Percentiles rank a stretch among this genome's conserved stretches.
These are phyloP conservation scores for Polytrichum formosum DNA, from an alignment of 225 moss, liverwort and hornwort genomes.

Conservation along the genomic window DNA sequence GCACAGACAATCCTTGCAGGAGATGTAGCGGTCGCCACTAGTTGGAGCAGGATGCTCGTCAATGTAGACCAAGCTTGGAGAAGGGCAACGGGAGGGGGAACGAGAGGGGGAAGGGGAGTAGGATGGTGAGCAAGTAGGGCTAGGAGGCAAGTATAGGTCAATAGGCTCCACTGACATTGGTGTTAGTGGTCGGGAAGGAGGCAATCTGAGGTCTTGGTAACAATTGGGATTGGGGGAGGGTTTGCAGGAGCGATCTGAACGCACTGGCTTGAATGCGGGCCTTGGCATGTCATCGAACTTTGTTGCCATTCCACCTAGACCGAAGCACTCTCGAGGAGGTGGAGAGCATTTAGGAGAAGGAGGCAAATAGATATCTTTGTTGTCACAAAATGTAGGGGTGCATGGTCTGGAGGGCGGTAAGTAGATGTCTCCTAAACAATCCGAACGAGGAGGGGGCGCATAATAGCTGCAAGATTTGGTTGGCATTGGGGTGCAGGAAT, in stretches of 20 bases:
- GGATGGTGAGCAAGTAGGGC: constrained; percentile 20
- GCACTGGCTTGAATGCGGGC: constrained; percentile 1
- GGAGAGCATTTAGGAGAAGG: neutral
- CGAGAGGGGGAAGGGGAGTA: constrained; percentile 4
- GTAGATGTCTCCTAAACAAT: constrained; percentile 5
- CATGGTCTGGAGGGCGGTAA: constrained; percentile 15
- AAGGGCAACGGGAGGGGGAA: constrained; percentile 24
- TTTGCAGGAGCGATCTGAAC: neutral
- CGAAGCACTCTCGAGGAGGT: neutral
- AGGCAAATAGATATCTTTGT: neutral
- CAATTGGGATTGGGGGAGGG: constrained; percentile 16
- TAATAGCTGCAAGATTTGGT: neutral
- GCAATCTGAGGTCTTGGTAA: constrained; percentile 14
- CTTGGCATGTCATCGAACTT: constrained; percentile 14
- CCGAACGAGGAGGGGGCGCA: constrained; percentile 8
- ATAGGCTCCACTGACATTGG: constrained; percentile 11
- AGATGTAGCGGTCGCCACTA: constrained; percentile 3
- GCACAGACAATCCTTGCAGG: constrained; percentile 2
- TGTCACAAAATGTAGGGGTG: constrained; percentile 5
- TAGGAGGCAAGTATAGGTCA: neutral
- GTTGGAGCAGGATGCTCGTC: constrained; percentile 9
- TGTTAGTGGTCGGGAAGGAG: neutral
- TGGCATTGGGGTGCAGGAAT: constrained; percentile 10
- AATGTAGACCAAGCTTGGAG: constrained; percentile 5
- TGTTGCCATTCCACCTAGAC: constrained; percentile 3